Base-by-base conservation (phyloP, 768 basidiomycete species). In the Coprinopsis strossmayeri region DNA sequence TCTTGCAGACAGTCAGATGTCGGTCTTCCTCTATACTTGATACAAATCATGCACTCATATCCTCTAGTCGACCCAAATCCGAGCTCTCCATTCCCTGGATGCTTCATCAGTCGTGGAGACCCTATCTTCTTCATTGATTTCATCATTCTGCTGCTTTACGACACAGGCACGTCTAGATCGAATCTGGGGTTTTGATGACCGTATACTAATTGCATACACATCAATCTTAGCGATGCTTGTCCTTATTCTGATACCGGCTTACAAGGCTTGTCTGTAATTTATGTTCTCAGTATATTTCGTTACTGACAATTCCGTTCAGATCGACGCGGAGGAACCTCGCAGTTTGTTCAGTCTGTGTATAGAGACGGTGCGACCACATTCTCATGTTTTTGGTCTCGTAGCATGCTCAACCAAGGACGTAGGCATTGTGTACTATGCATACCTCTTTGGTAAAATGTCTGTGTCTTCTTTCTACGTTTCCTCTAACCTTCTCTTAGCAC, bases 371-470 rank as follows among this genome's bases (percentile, higher is more conserved):
- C 23, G 56, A 41, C 13, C 15, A 10, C 2, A n/a, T 43, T 34
- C 28, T 12, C 7, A 7, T 23, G 23, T 12, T 23, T 17, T 38
- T 17, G 13, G 12, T 5, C 4, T 17, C 42, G 42, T 25, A 20
- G 5, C 1, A 4, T 47, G n/a, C 18, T 45, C 18, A 38, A 42
- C n/a, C n/a, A 35, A 38, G 9, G 5, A 9, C 18, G 20, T 38
- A 59, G 58, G 58, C 5, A 44, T 57, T 13, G 34, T 60, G 2
- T 60, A 60, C 43, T 60, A 60, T 35, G 35, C 55, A 5, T 58
- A 58, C 43, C 51, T 60, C 4, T 60, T 58, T 25, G 52, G 59
- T 56, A 46, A 45, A 56, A 2, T 20, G 2, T 23, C 37, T 17
- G 17, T 15, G 27, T 20, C 15, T 25, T 24, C 5, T 2, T 42